phyloP scores from a whole-genome alignment of 257 asterid species.

The Solanum sitiens region DNA sequence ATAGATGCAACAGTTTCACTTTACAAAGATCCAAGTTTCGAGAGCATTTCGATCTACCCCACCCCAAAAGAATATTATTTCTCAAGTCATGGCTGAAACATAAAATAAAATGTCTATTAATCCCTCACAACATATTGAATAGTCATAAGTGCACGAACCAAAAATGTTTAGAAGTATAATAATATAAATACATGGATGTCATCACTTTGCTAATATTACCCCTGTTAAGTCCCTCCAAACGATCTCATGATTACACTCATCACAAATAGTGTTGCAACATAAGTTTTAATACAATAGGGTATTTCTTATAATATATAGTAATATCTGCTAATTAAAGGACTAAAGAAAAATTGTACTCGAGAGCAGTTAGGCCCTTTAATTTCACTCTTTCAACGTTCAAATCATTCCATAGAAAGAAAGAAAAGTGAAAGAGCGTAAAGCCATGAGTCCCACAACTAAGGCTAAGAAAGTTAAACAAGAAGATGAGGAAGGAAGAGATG shows the following conservation, averaged over 20 bases:
- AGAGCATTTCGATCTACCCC: not conserved
- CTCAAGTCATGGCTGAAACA: not conserved
- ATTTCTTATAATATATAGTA: too few relatives aligned
- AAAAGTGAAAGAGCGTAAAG: not conserved
- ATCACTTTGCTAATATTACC: not conserved
- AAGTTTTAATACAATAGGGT: too few relatives aligned
- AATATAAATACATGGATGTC: not conserved
- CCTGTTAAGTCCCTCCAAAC: conserved; percentile 46
- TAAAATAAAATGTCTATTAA: not conserved
- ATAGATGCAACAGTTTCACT: not conserved
- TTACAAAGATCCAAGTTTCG: not conserved
- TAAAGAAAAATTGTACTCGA: too few relatives aligned
- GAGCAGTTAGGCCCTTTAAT: not conserved
- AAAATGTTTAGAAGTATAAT: not conserved
- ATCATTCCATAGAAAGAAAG: not conserved
- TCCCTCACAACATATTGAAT: not conserved
- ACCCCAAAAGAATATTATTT: not conserved
- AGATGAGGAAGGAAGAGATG: not conserved
- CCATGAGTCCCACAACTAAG: not conserved
- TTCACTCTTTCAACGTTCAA: not conserved
- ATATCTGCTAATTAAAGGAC: too few relatives aligned
- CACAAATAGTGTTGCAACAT: conserved; percentile 55
- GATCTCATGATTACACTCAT: conserved; percentile 66
- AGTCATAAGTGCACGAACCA: not conserved
- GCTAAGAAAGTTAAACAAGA: not conserved